Percentiles rank a stretch among this genome's conserved stretches.
Conservation (phyloP, 1,139 yeast species). For the Groenewaldozyma auringiensis region DNA sequence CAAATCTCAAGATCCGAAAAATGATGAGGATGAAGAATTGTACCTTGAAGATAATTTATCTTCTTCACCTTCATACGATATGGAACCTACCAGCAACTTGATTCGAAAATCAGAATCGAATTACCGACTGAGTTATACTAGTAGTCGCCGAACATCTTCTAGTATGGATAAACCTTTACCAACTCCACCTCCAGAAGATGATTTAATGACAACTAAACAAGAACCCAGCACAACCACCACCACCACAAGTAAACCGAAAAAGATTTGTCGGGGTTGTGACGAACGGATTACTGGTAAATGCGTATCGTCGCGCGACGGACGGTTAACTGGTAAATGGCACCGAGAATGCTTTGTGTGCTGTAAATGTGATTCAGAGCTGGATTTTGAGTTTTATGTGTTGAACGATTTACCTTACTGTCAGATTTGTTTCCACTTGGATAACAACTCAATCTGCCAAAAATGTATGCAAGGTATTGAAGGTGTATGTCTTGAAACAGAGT, state of each 20-base stretch:
- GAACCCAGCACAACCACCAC: slow-evolving; percentile 6
- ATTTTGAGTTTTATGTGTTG: slow-evolving; percentile 62
- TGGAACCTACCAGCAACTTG: background rate
- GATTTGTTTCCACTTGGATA: slow-evolving; percentile 66
- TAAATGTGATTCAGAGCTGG: slow-evolving; percentile 41
- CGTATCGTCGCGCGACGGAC: slow-evolving; percentile 75
- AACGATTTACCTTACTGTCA: slow-evolving; percentile 75
- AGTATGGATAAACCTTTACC: background rate
- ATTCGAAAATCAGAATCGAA: background rate
- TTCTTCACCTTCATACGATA: background rate
- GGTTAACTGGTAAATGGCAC: slow-evolving; percentile 92
- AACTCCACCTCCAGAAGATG: background rate
- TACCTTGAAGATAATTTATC: background rate
- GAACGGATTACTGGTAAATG: slow-evolving; percentile 43
- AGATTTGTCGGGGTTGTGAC: slow-evolving; percentile 44
- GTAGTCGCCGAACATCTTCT: too few species aligned
- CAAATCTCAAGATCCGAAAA: background rate
- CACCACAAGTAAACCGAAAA: slow-evolving; percentile 10
- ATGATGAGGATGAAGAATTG: background rate
- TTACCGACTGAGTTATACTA: too few species aligned
- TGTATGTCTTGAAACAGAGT: slow-evolving; percentile 60
- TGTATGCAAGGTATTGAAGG: slow-evolving; percentile 85
- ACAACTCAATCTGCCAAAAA: slow-evolving; percentile 62
- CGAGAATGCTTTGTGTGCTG: slow-evolving; percentile 72
- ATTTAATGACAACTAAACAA: too few species aligned